Base-by-base conservation (phyloP, 768 basidiomycete species). In the Calocybe cyanea region DNA sequence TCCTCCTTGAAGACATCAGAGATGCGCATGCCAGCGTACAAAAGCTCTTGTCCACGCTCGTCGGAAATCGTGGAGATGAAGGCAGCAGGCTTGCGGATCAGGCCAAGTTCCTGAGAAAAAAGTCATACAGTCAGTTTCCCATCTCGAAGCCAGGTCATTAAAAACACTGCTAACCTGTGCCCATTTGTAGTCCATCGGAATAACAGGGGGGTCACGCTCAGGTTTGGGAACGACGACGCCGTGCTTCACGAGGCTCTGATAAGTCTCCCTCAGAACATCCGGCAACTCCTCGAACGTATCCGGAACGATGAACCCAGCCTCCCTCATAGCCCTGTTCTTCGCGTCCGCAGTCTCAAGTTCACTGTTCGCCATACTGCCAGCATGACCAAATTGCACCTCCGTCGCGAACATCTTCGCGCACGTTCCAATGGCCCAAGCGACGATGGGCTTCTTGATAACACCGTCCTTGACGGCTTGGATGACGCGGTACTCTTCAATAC, bases 131-230 rank as follows among this genome's bases (percentile, higher is more conserved):
- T 48, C 38, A 52, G 38, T n/a, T 37, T 43, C 10, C 3, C n/a
- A n/a, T n/a, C n/a, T n/a, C n/a, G 5, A 2, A 14, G 9, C 11
- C 21, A 20, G 14, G 34, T 14, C n/a, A 13, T 14, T 18, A 17
- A 8, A 46, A 45, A 18, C 40, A 21, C 42, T 14, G 49, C 57
- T 15, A 31, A 66, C 67, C 71, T 94, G 91, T 28, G 94, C 94
- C 95, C 95, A 97, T 77, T 98, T 97, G 84, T 97, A 99, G 72
- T 99, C 95, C 92, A 98, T 97, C n/a, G 95, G 95, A 63, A 98
- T 97, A 46, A 88, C 83, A 8, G 95, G 95, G 4, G 94, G 92
- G 18, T 92, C 89, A 44, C 83, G 73, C 74, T 99, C 95, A 30
- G 68, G 57, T 72, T 83, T 74, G 53, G 81, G 83, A 28, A 72